phyloP scores from a whole-genome alignment of 169 alveolate genomes.

The Plasmodium yoelii region DNA sequence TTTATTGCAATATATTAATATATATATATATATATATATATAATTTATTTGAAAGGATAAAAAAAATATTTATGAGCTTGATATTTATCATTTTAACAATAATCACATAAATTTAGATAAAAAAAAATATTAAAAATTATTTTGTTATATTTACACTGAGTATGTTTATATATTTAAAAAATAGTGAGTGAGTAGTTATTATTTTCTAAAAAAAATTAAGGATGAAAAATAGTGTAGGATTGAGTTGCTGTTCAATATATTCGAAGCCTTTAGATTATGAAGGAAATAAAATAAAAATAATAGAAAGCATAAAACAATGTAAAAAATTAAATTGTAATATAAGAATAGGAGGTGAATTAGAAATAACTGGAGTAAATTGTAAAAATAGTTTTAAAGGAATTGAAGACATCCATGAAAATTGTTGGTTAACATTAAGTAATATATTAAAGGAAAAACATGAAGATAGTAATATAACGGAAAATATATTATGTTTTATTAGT shows the following conservation, averaged over 20 bases:
- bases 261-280: slow-evolving; percentile 64
- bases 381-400: slow-evolving; percentile 68
- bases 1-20: no score
- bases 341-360: slow-evolving; percentile 72
- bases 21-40: no score
- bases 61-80: no score
- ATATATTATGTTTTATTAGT: slow-evolving; percentile 67
- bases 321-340: slow-evolving; percentile 47
- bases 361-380: slow-evolving; percentile 70
- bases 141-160: no score
- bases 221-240: slow-evolving; percentile 18
- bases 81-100: no score
- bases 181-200: no score
- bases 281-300: slow-evolving; percentile 35
- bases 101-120: no score
- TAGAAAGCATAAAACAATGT: slow-evolving; percentile 69
- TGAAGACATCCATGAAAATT: slow-evolving; percentile 61
- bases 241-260: slow-evolving; percentile 70
- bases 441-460: slow-evolving; percentile 44
- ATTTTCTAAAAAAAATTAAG: no score
- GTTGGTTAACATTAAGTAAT: slow-evolving; percentile 56
- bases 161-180: no score
- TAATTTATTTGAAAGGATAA: no score
- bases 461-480: slow-evolving; percentile 10
- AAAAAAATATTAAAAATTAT: no score